phyloP scores from a whole-genome alignment of 2,329 filamentous ascomycete genomes.

The Penicillium frequentans region DNA sequence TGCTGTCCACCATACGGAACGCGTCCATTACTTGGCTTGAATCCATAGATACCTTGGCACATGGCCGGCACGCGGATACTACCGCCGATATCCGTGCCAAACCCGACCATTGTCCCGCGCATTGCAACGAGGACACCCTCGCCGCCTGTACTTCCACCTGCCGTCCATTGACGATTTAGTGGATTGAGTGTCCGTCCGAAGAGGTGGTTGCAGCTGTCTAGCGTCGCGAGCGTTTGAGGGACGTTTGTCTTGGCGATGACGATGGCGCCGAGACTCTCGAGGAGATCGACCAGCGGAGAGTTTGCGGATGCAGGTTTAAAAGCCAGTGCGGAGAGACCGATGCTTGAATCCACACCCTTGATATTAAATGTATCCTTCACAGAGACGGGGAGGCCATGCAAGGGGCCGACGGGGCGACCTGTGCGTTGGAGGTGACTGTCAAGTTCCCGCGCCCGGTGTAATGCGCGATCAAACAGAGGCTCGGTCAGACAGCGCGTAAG shows the following conservation, averaged over 20 bases:
- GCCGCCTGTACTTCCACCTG: conserved; percentile 67
- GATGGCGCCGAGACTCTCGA: conserved; percentile 62
- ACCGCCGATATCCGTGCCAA: conserved; percentile 62
- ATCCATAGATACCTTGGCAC: conserved; percentile 53
- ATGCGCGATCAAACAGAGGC: conserved; percentile 52
- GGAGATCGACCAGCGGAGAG: conserved; percentile 57
- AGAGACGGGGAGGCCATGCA: conserved; percentile 63
- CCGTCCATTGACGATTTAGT: conserved; percentile 58
- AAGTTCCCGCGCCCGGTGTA: conserved; percentile 49
- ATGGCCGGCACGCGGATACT: conserved; percentile 50
- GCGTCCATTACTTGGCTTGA: conserved; percentile 50
- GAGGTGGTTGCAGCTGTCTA: conserved; percentile 62
- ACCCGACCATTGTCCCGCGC: conserved; percentile 58
- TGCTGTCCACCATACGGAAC: conserved; percentile 56
- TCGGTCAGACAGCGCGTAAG: conserved; percentile 54
- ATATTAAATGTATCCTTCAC: conserved; percentile 51
- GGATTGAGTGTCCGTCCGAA: conserved; percentile 66
- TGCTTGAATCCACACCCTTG: conserved; percentile 53
- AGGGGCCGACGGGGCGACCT: conserved; percentile 53
- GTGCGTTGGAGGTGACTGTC: conserved; percentile 46
- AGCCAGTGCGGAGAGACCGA: conserved; percentile 62
- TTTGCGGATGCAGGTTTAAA: conserved; percentile 58
- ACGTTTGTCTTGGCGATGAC: conserved; percentile 72
- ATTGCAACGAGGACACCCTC: conserved; percentile 62
- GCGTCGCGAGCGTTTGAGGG: conserved; percentile 56